These are phyloP conservation scores for Kitagawia praeruptora DNA, from an alignment of 129 eudicot species.

Conservation along the genomic window DNA sequence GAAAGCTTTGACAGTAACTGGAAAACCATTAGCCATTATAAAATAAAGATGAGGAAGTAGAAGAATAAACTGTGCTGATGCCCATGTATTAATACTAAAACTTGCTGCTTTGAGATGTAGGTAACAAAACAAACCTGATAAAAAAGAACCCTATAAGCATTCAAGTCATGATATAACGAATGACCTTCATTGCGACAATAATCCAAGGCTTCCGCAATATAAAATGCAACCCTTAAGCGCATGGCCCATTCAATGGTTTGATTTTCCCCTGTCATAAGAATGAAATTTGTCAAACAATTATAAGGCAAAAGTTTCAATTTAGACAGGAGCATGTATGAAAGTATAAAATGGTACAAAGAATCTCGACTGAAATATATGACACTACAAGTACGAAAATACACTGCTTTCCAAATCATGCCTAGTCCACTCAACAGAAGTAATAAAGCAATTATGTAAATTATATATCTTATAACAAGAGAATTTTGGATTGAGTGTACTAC, in stretches of 20 bases:
- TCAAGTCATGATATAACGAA: conserved; percentile 72
- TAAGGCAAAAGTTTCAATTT: background rate
- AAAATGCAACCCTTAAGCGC: conserved; percentile 81
- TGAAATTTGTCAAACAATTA: background rate
- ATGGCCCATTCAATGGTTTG: conserved; percentile 91
- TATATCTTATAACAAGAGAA: too few relatives aligned
- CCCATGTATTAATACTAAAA: background rate
- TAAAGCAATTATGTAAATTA: background rate
- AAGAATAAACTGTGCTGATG: background rate
- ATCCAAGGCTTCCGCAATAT: conserved; percentile 75
- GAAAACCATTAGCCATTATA: conserved; percentile 12
- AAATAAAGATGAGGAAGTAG: background rate
- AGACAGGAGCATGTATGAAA: background rate
- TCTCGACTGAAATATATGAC: background rate
- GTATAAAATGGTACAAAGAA: background rate
- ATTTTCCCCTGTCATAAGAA: conserved; percentile 63
- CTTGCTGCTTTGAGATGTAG: background rate
- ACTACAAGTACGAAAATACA: background rate
- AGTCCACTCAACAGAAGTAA: background rate
- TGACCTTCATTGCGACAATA: conserved; percentile 65
- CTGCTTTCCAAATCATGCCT: background rate
- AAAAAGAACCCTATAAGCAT: conserved; percentile 35
- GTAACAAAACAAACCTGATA: conserved; percentile 45
- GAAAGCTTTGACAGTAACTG: too few relatives aligned
- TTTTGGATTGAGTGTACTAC: background rate